These are phyloP conservation scores for Suillus fuscotomentosus DNA, from an alignment of 768 basidiomycete species.

Conservation along the genomic window DNA sequence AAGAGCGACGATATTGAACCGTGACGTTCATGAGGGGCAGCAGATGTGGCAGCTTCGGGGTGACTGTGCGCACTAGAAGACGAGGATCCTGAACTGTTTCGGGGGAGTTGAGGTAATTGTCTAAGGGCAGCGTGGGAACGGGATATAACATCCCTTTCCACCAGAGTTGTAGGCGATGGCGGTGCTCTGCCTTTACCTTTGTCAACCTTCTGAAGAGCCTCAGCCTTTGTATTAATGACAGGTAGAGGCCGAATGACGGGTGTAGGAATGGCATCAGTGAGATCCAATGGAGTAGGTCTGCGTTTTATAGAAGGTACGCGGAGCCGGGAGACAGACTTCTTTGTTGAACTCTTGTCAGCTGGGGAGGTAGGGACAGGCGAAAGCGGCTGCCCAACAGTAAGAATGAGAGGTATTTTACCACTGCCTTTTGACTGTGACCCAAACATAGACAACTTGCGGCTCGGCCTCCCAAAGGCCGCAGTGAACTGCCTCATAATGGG, in stretches of 20 bases:
- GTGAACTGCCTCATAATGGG: slow-evolving; percentile 3
- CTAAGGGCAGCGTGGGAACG: background rate
- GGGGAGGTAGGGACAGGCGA: background rate
- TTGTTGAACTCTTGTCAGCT: background rate
- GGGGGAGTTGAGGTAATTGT: slow-evolving; percentile 11
- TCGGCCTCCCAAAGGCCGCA: background rate
- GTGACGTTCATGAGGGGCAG: background rate
- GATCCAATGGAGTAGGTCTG: slow-evolving; percentile 1
- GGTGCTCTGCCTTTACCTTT: slow-evolving; percentile 13
- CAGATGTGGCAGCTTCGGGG: background rate
- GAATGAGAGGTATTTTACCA: slow-evolving; percentile 12
- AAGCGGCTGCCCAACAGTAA: background rate
- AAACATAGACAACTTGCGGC: background rate
- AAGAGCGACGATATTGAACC: background rate
- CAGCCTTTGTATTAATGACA: background rate
- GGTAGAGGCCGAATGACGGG: slow-evolving; percentile 4
- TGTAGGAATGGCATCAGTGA: background rate
- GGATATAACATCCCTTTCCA: slow-evolving; percentile 6
- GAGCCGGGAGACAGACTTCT: slow-evolving; percentile 13
- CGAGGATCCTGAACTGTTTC: background rate
- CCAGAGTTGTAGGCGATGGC: slow-evolving; percentile 1
- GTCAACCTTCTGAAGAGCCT: slow-evolving; percentile 5
- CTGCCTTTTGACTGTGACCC: background rate
- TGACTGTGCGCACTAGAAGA: background rate
- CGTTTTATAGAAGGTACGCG: slow-evolving; percentile 8